Evolutionary conservation across 1,284 basidiomycete species (phyloP).

Genomic region (Cutaneotrichosporon spelunceum): DNA sequence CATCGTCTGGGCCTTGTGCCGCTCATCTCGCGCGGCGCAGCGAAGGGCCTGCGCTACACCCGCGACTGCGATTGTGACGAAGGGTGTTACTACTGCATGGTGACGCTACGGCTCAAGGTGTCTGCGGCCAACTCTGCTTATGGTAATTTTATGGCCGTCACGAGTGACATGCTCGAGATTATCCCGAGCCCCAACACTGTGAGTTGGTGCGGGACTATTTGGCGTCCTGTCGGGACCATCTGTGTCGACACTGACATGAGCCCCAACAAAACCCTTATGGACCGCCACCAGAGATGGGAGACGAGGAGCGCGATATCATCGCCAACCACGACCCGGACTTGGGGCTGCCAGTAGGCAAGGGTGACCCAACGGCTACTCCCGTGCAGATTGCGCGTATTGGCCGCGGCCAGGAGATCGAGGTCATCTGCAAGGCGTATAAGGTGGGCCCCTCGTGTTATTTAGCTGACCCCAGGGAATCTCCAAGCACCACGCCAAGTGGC

Average conservation of each 20-base stretch:
- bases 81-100: conserved; percentile 52
- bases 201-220: conserved; percentile 19
- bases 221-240: too few species aligned
- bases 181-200: conserved; percentile 36
- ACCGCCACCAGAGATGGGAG: conserved; percentile 36
- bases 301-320: conserved; percentile 43
- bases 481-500: conserved; percentile 99
- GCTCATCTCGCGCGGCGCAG: conserved; percentile 76
- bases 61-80: conserved; percentile 53
- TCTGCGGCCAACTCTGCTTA: conserved; percentile 30
- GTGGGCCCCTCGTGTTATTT: conserved; percentile 51
- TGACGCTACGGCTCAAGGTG: conserved; percentile 46
- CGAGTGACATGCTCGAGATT: conserved; percentile 50
- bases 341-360: conserved; percentile 82
- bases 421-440: conserved; percentile 90
- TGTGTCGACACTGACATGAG: conserved; percentile 9
- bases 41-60: conserved; percentile 70
- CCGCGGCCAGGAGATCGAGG: conserved; percentile 85
- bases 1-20: conserved; percentile 95
- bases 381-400: conserved; percentile 89
- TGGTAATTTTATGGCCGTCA: conserved; percentile 42
- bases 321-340: conserved; percentile 68
- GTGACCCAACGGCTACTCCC: conserved; percentile 63
- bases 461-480: conserved; percentile 71
- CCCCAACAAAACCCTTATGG: conserved; percentile 38